phyloP scores from a whole-genome alignment of 2,329 filamentous ascomycete species.

The Aspergillus uvarum region DNA sequence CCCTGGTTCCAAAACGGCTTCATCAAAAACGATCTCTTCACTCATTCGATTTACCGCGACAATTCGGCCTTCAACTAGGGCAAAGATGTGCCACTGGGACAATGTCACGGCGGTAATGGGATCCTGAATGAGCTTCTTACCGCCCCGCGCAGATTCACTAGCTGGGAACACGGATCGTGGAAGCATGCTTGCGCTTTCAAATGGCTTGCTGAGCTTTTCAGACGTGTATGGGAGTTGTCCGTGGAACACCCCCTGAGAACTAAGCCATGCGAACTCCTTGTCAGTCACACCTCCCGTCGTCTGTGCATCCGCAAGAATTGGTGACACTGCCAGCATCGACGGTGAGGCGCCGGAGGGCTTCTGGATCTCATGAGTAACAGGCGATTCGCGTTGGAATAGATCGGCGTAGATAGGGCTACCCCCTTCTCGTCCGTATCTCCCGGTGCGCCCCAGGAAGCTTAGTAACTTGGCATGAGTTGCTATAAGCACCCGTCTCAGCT shows the following conservation, averaged over 20 bases:
- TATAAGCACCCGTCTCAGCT: slow-evolving; percentile 74
- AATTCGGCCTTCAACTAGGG: slow-evolving; percentile 77
- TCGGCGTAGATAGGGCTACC: slow-evolving; percentile 81
- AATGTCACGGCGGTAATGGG: slow-evolving; percentile 76
- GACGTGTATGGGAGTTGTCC: slow-evolving; percentile 70
- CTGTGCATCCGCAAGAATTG: slow-evolving; percentile 65
- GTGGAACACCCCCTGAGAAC: slow-evolving; percentile 80
- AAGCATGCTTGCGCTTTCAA: slow-evolving; percentile 76
- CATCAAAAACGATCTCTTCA: slow-evolving; percentile 81
- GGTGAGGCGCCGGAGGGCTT: slow-evolving; percentile 59
- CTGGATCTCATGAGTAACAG: slow-evolving; percentile 70
- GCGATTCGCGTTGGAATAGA: slow-evolving; percentile 84
- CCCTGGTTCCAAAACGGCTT: slow-evolving; percentile 76
- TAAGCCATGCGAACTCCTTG: slow-evolving; percentile 78
- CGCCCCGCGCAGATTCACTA: slow-evolving; percentile 63
- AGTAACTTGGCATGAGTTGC: slow-evolving; percentile 75
- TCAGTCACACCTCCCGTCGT: slow-evolving; percentile 57
- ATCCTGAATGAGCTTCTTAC: slow-evolving; percentile 66
- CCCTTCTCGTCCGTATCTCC: slow-evolving; percentile 70
- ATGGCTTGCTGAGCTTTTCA: slow-evolving; percentile 71
- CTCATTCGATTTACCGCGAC: slow-evolving; percentile 85
- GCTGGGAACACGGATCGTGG: slow-evolving; percentile 70
- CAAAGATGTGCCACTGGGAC: slow-evolving; percentile 90
- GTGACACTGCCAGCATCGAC: slow-evolving; percentile 72
- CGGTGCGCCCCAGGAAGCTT: slow-evolving; percentile 77